These are phyloP conservation scores for Dovyalis caffra DNA, from an alignment of 345 rosid species.

Conservation along the genomic window DNA sequence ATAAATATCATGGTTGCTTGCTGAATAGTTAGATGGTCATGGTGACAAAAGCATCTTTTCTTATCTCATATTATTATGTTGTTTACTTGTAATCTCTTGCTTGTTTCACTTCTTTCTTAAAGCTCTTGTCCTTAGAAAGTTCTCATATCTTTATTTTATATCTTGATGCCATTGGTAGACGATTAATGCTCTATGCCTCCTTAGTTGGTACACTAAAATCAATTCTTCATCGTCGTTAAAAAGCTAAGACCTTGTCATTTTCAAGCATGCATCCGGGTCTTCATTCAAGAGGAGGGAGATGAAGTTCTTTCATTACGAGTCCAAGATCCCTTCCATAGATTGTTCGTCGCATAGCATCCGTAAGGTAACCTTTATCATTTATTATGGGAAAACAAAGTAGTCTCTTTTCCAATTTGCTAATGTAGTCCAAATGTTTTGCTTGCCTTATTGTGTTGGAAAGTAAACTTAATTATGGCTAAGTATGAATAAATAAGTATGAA, in stretches of 20 bases:
- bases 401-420: background rate
- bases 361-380: constrained; percentile 51
- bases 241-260: background rate
- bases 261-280: constrained; percentile 65
- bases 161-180: background rate
- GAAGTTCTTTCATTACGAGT: constrained; percentile 61
- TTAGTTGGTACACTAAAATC: background rate
- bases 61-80: background rate
- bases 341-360: constrained; percentile 89
- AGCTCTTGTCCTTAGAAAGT: too few relatives aligned
- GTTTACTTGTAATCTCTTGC: background rate
- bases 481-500: too few relatives aligned
- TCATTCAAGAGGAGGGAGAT: constrained; percentile 51
- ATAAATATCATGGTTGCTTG: background rate
- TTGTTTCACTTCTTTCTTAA: background rate
- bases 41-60: too few relatives aligned
- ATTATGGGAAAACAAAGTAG: background rate
- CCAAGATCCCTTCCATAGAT: constrained; percentile 88
- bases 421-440: background rate
- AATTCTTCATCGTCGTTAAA: constrained; percentile 1
- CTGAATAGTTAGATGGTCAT: background rate
- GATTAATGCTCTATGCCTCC: background rate
- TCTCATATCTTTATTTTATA: background rate
- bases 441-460: too few relatives aligned
- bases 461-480: too few relatives aligned